Conservation (phyloP, 2,329 filamentous ascomycete species). For the Aschersonia sp. region DNA sequence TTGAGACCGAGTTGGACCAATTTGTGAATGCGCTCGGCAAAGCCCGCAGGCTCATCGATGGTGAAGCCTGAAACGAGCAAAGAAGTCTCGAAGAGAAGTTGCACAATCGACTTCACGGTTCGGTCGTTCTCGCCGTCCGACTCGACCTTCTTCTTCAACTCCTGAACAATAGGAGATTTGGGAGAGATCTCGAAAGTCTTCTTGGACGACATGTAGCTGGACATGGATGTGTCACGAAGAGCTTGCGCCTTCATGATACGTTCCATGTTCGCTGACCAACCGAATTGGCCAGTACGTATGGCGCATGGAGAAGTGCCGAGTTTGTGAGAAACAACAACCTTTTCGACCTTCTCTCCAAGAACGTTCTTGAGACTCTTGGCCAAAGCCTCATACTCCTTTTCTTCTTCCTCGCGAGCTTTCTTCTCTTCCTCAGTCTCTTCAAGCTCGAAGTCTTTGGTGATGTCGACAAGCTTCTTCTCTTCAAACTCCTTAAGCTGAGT, state of each 20-base stretch:
- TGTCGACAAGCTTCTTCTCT: slow-evolving; percentile 99
- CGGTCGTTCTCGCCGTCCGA: slow-evolving; percentile 94
- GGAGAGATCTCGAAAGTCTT: slow-evolving; percentile 99
- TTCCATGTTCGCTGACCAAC: slow-evolving; percentile 99
- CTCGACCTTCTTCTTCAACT: slow-evolving; percentile 99
- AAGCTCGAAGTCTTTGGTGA: slow-evolving; percentile 99
- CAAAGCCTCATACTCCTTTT: slow-evolving; percentile 94
- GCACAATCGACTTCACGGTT: slow-evolving; percentile 97
- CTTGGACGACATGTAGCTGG: slow-evolving; percentile 99
- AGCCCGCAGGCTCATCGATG: slow-evolving; percentile 95
- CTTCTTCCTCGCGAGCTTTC: slow-evolving; percentile 83
- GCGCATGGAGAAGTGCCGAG: slow-evolving; percentile 87
- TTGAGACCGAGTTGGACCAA: slow-evolving; percentile 95
- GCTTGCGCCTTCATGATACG: slow-evolving; percentile 99
- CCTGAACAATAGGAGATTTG: slow-evolving; percentile 93
- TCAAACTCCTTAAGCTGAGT: slow-evolving; percentile 99
- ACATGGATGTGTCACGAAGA: slow-evolving; percentile 98
- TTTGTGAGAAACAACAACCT: slow-evolving; percentile 99
- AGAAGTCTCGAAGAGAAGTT: slow-evolving; percentile 97
- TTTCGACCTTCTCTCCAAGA: slow-evolving; percentile 98
- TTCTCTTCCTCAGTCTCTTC: slow-evolving; percentile 99
- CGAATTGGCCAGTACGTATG: slow-evolving; percentile 98
- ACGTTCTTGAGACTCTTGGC: slow-evolving; percentile 99
- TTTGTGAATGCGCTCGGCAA: slow-evolving; percentile 99
- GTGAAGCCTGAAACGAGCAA: slow-evolving; percentile 98